A percentile compares a stretch with the other conserved stretches of the same genome.
Evolutionary conservation across 2,329 filamentous ascomycete genomes (phyloP).

Genomic region (Rhynchosporium secalis): DNA sequence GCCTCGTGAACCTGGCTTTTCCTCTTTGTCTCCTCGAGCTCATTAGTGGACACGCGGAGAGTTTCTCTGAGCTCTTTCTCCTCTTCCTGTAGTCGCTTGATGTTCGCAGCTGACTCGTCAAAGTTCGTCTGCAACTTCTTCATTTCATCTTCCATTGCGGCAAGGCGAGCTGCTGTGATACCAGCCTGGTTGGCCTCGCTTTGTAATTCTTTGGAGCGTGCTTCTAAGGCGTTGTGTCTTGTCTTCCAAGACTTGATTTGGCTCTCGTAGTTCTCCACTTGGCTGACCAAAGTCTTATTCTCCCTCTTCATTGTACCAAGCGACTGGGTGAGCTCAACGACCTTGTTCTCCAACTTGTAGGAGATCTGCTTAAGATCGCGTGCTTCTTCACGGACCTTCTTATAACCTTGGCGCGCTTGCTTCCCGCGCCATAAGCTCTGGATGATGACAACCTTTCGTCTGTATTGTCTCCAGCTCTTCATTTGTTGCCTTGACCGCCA

Average conservation of each 20-base stretch:
- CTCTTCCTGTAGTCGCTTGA: conserved; percentile 93
- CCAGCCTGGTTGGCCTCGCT: conserved; percentile 96
- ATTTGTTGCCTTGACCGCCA: conserved; percentile 83
- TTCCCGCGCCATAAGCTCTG: conserved; percentile 93
- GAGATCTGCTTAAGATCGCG: conserved; percentile 99
- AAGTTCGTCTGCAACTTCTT: conserved; percentile 84
- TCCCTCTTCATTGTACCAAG: conserved; percentile 89
- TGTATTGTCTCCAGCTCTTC: conserved; percentile 81
- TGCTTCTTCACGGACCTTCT: conserved; percentile 88
- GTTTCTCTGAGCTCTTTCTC: conserved; percentile 83
- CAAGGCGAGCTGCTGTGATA: conserved; percentile 86
- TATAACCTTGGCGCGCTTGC: conserved; percentile 79
- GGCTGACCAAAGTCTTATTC: conserved; percentile 84
- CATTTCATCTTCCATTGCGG: conserved; percentile 95
- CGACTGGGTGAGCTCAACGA: conserved; percentile 94
- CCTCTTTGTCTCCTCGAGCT: conserved; percentile 77
- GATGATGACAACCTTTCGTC: conserved; percentile 83
- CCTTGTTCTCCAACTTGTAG: conserved; percentile 99
- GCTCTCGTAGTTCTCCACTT: conserved; percentile 93
- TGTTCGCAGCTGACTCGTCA: conserved; percentile 85
- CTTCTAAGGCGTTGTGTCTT: conserved; percentile 85
- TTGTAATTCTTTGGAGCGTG: conserved; percentile 89
- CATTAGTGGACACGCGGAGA: conserved; percentile 73
- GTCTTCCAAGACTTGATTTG: conserved; percentile 97
- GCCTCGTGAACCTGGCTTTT: conserved; percentile 75